Evolutionary conservation across 148 eudicot genomes (phyloP).

Genomic region (Chenopodium berlandieri): DNA sequence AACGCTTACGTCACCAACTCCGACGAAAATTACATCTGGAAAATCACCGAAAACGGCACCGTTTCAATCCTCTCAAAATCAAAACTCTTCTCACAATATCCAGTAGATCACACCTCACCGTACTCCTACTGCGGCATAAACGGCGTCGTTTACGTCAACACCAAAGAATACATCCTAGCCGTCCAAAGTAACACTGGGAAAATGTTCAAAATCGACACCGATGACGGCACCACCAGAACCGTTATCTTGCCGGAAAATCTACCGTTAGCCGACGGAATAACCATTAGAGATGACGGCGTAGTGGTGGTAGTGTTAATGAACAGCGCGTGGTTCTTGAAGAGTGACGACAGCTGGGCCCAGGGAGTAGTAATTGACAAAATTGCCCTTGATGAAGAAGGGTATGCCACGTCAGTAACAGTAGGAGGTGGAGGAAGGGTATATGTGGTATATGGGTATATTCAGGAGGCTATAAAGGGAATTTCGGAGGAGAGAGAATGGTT

Average conservation of each 20-base stretch:
- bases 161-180: constrained; percentile 59
- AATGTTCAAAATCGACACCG: constrained; percentile 59
- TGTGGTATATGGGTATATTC: constrained; percentile 72
- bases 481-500: constrained; percentile 52
- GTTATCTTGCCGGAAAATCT: constrained; percentile 50
- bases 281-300: constrained; percentile 62
- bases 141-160: constrained; percentile 54
- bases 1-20: constrained; percentile 87
- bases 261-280: constrained; percentile 55
- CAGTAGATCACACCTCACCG: constrained; percentile 33
- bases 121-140: constrained; percentile 57
- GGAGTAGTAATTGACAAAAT: constrained; percentile 76
- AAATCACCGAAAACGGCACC: constrained; percentile 45
- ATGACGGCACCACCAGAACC: constrained; percentile 52
- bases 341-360: constrained; percentile 60
- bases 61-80: constrained; percentile 60
- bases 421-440: constrained; percentile 73
- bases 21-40: constrained; percentile 63
- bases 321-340: constrained; percentile 57
- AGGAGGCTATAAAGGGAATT: constrained; percentile 65
- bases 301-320: constrained; percentile 51
- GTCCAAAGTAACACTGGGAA: constrained; percentile 80
- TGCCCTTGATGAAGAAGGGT: constrained; percentile 61
- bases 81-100: constrained; percentile 31
- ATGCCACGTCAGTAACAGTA: constrained; percentile 51